Evolutionary conservation across 2,329 filamentous ascomycete species (phyloP).

Genomic region (Chalaropsis ovoidea): DNA sequence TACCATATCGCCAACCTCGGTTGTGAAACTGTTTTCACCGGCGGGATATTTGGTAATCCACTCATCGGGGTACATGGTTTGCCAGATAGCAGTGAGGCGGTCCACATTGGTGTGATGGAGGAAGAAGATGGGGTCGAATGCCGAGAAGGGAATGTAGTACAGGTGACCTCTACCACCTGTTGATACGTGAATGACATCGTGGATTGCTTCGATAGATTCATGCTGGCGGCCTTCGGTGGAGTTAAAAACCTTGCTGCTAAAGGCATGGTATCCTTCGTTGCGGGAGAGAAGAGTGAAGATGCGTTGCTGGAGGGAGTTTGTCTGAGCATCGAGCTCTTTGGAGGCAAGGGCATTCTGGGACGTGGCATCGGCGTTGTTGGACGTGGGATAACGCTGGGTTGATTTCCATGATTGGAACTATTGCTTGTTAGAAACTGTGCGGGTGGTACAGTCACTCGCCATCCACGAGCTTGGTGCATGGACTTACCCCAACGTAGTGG

Average conservation of each 20-base stretch:
- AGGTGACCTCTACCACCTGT: conserved; percentile 56
- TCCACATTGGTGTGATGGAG: conserved; percentile 70
- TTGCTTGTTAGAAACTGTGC: conserved; percentile 21
- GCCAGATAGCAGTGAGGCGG: conserved; percentile 66
- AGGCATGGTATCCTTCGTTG: conserved; percentile 56
- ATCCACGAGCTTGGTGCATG: neutral
- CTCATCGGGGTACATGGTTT: conserved; percentile 56
- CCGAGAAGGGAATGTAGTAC: conserved; percentile 59
- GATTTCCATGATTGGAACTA: conserved; percentile 51
- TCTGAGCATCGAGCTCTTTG: conserved; percentile 42
- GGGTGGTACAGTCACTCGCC: neutral
- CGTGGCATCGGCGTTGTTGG: conserved; percentile 29
- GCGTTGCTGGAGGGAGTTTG: conserved; percentile 48
- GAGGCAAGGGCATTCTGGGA: conserved; percentile 53
- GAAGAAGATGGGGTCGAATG: conserved; percentile 72
- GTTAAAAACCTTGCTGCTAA: conserved; percentile 60
- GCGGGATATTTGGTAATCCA: conserved; percentile 52
- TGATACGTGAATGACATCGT: conserved; percentile 52
- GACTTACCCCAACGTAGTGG: conserved; percentile 48
- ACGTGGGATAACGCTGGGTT: conserved; percentile 48
- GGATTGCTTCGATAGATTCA: conserved; percentile 56
- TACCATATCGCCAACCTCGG: conserved; percentile 43
- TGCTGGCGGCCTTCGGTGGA: conserved; percentile 39
- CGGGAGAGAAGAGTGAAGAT: conserved; percentile 58
- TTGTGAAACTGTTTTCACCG: conserved; percentile 52